Base-by-base conservation (phyloP, 2,329 filamentous ascomycete species). In the Aulographum hederae region DNA sequence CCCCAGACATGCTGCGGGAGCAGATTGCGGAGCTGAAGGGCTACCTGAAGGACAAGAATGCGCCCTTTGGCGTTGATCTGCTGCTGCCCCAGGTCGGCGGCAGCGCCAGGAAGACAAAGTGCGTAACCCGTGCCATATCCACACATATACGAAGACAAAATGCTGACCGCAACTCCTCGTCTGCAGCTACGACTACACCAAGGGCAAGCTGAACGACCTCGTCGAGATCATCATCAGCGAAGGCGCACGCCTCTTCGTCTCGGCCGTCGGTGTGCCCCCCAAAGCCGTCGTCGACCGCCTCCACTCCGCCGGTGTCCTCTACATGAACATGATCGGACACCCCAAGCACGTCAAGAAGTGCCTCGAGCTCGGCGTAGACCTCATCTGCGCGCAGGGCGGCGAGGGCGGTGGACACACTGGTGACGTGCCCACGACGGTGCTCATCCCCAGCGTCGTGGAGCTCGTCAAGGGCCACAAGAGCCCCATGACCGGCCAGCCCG, bases 301-400 rank as follows among this genome's bases (percentile, higher is more conserved):
- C 29, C 89, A 98, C 69, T 69, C 73, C 50, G 63, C 73, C 48
- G 85, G 85, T 43, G 70, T 98, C 44, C 68, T 92, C 43, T 93
- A 91, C 69, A 95, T 95, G 89, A 98, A 98, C 75, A 98, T 98
- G 89, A 85, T 98, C 53, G 89, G 89, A 43, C 89, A 98, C 68
- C 86, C 89, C 51, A 98, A 98, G 74, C 89, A 98, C 63, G 86
- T 93, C 40, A 70, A 82, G 60, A 98, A 95, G 69, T 91, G 82
- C 58, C 68, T 98, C 39, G 82, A 86, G 31, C 69, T 34, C 36
- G 89, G 85, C 42, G 81, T 75, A 45, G 89, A 98, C 58, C 78
- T 98, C 47, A 95, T 98, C 63, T 95, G 86, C 64, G 89, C 89
- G 32, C 89, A 98, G 63, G 89, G 89, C 52, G 86, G 89, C 46